Base-by-base conservation (phyloP, 169 alveolate genomes). In the Eimeria brunetti region DNA sequence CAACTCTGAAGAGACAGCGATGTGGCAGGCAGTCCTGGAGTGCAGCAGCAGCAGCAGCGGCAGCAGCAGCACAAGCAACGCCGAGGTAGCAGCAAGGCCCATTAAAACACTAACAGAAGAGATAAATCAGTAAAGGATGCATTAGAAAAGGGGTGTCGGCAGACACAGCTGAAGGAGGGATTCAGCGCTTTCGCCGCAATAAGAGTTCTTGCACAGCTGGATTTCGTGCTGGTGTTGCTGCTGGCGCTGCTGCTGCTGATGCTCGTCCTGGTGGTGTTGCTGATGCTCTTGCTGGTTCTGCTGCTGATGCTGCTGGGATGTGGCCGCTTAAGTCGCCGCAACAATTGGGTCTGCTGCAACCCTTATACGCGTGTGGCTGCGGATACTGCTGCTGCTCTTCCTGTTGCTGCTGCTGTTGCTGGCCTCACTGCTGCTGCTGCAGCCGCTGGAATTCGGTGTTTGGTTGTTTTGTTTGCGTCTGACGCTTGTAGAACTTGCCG, bases 41-140 rank as follows among this genome's bases (percentile, higher is more conserved):
- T n/a, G n/a, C n/a, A n/a, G n/a, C n/a, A n/a, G n/a, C n/a, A n/a
- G n/a, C n/a, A 12, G 22, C 64, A 44, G 88, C 64, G 16, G 67
- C 62, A 78, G 88, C 62, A 78, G 88, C 88, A 46, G 88, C 62
- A 12, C n/a, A 18, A 33, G 53, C 51, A 27, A 4, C 22, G 67
- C 67, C 22, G 67, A 58, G n/a, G 22, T 24, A 12, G 24, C 64
- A 56, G 64, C 9, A 9, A 56, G 24, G 14, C 67, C 67, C 14
- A 24, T 16, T 58, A 2, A 2, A 58, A 24, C 67, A 16, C n/a
- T 1, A 58, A 24, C 14, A 58, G 67, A 58, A 16, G 1, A 24
- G 67, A 58, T 16, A 24, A 16, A 64, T 6, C 58, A 51, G 58
- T 12, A 51, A 51, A 12, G 18, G 75, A 64, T 12, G 33, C 75